Percentiles rank a stretch among this genome's conserved stretches.
phyloP scores from a whole-genome alignment of 2,329 filamentous ascomycete genomes.

The Zelopaecilomyces penicillatus region DNA sequence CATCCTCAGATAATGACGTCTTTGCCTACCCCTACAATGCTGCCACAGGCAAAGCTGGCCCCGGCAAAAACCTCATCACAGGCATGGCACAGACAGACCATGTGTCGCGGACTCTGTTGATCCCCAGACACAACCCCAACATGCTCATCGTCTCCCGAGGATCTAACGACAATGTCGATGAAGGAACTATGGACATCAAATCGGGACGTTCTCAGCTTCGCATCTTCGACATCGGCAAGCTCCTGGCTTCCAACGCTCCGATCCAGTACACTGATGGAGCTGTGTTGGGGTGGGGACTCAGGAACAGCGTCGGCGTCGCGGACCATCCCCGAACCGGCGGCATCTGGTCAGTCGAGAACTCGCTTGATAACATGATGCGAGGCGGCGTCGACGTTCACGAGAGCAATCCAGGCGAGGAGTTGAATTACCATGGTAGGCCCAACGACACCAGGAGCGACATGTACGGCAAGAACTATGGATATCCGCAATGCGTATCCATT shows the following conservation, averaged over 20 bases:
- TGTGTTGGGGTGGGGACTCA: constrained; percentile 54
- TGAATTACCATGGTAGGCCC: constrained; percentile 61
- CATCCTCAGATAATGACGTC: constrained; percentile 43
- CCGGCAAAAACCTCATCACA: constrained; percentile 39
- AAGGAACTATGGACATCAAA: constrained; percentile 33
- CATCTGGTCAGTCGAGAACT: constrained; percentile 57
- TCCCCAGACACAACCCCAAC: constrained; percentile 41
- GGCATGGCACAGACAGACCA: constrained; percentile 53
- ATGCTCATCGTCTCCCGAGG: constrained; percentile 55
- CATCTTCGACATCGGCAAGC: constrained; percentile 28
- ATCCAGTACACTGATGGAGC: constrained; percentile 35
- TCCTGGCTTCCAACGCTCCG: constrained; percentile 16
- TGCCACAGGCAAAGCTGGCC: constrained; percentile 32
- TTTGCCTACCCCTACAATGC: constrained; percentile 55
- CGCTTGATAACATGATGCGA: constrained; percentile 51
- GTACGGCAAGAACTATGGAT: constrained; percentile 48
- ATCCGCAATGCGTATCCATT: constrained; percentile 53
- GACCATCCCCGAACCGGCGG: constrained; percentile 44
- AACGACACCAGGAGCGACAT: constrained; percentile 13
- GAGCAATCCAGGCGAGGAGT: constrained; percentile 61
- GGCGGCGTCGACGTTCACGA: constrained; percentile 49
- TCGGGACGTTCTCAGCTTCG: constrained; percentile 55
- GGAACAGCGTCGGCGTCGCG: constrained; percentile 60
- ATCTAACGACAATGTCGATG: constrained; percentile 50
- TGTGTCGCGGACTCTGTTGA: constrained; percentile 52